Conservation (phyloP, 1,139 yeast species). For the Yamadazyma dendronema region DNA sequence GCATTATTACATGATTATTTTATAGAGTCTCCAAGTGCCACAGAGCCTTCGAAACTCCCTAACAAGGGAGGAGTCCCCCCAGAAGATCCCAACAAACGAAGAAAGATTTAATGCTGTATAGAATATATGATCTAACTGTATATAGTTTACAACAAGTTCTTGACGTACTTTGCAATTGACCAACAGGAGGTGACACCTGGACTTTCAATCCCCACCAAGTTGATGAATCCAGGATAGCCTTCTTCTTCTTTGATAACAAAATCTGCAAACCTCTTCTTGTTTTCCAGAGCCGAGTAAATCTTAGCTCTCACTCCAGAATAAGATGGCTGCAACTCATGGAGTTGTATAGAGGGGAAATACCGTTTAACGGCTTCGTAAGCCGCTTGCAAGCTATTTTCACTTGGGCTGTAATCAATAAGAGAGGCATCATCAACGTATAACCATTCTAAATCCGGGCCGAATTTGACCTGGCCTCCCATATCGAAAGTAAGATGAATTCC, state of each 20-base stretch:
- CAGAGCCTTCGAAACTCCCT: slow-evolving; percentile 70
- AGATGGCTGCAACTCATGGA: slow-evolving; percentile 56
- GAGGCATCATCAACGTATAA: slow-evolving; percentile 40
- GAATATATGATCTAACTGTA: no score
- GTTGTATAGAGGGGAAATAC: slow-evolving; percentile 61
- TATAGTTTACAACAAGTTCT: slow-evolving; percentile 24
- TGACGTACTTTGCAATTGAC: slow-evolving; percentile 79
- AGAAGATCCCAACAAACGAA: slow-evolving; percentile 14
- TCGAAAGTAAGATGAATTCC: slow-evolving; percentile 89
- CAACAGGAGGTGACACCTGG: slow-evolving; percentile 84
- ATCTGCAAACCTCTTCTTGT: slow-evolving; percentile 54
- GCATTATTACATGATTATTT: slow-evolving; percentile 73
- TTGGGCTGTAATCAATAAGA: slow-evolving; percentile 49
- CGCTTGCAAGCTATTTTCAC: slow-evolving; percentile 42
- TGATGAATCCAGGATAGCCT: slow-evolving; percentile 77
- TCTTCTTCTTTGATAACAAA: slow-evolving; percentile 63
- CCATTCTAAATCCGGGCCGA: slow-evolving; percentile 93
- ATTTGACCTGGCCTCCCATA: slow-evolving; percentile 73
- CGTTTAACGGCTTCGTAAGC: slow-evolving; percentile 60
- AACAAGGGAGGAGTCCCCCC: slow-evolving; percentile 30
- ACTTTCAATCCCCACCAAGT: slow-evolving; percentile 80
- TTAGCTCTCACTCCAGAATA: slow-evolving; percentile 88
- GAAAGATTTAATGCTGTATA: slow-evolving; percentile 18
- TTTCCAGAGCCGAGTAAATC: slow-evolving; percentile 44
- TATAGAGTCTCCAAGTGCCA: slow-evolving; percentile 72